Percentiles rank a stretch among this genome's conserved stretches.
These are phyloP conservation scores for Diaporthe velutina DNA, from an alignment of 2,329 filamentous ascomycete species.

Conservation along the genomic window DNA sequence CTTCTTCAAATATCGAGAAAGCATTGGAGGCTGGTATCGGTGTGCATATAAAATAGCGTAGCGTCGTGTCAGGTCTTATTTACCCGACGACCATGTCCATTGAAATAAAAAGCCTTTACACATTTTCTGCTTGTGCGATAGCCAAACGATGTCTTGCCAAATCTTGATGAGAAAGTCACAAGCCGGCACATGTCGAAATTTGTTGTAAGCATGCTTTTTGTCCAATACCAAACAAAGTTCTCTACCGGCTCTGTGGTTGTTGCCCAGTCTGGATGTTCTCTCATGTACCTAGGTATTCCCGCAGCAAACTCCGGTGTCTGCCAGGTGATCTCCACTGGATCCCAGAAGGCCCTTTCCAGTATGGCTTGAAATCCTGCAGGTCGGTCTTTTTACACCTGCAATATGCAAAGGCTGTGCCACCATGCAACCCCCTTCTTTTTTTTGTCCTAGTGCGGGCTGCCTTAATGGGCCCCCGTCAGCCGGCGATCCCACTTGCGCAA, in stretches of 20 bases:
- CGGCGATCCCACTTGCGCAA: background rate
- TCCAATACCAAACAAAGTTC: too few relatives aligned
- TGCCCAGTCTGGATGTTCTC: too few relatives aligned
- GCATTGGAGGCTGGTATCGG: background rate
- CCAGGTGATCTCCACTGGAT: background rate
- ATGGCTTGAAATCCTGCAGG: background rate
- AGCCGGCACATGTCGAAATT: too few relatives aligned
- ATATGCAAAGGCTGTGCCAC: background rate
- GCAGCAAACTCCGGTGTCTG: background rate
- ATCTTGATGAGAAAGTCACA: too few relatives aligned
- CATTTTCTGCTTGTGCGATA: background rate
- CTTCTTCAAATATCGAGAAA: background rate
- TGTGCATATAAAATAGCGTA: background rate
- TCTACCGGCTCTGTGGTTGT: too few relatives aligned
- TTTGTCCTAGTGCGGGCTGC: background rate
- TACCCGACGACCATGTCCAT: background rate
- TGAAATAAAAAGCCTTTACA: background rate
- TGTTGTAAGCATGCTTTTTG: too few relatives aligned
- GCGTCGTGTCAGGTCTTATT: background rate
- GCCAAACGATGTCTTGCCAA: too few relatives aligned
- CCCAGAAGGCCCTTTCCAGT: background rate
- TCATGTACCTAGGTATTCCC: background rate
- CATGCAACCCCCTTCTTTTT: background rate
- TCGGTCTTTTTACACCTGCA: background rate
- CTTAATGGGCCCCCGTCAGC: constrained; percentile 1